phyloP scores from a whole-genome alignment of 1,284 basidiomycete species.

The Tilletia indica region DNA sequence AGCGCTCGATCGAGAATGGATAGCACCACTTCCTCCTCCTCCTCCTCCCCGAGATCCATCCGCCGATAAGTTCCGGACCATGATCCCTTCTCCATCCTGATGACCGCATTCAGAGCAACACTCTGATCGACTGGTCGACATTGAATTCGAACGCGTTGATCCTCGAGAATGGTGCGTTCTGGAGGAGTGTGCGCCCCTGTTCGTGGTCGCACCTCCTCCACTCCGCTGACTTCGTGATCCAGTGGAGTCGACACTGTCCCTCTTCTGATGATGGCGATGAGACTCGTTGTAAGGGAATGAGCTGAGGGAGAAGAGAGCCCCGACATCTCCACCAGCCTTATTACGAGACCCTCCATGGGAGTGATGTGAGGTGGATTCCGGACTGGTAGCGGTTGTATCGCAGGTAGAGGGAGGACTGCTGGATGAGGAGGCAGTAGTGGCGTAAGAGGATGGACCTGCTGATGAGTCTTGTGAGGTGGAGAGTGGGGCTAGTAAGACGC shows the following conservation, averaged over 20 bases:
- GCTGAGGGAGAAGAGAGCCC: background rate
- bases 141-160: background rate
- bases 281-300: background rate
- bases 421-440: background rate
- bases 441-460: slow-evolving; percentile 10
- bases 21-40: background rate
- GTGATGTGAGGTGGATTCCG: background rate
- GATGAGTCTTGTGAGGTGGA: background rate
- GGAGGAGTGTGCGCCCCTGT: too few species aligned
- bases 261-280: too few species aligned
- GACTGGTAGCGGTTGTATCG: slow-evolving; percentile 9
- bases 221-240: too few species aligned
- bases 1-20: background rate
- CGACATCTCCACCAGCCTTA: too few species aligned
- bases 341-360: too few species aligned
- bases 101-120: slow-evolving; percentile 12
- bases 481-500: background rate
- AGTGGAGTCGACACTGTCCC: too few species aligned
- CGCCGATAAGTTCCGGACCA: background rate
- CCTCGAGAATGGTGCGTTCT: background rate
- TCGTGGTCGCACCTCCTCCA: too few species aligned
- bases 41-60: background rate
- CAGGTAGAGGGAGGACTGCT: background rate
- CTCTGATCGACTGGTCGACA: slow-evolving; percentile 6
- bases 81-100: background rate